phyloP scores from a whole-genome alignment of 106 monocot genomes.

The Triglochin maritima region DNA sequence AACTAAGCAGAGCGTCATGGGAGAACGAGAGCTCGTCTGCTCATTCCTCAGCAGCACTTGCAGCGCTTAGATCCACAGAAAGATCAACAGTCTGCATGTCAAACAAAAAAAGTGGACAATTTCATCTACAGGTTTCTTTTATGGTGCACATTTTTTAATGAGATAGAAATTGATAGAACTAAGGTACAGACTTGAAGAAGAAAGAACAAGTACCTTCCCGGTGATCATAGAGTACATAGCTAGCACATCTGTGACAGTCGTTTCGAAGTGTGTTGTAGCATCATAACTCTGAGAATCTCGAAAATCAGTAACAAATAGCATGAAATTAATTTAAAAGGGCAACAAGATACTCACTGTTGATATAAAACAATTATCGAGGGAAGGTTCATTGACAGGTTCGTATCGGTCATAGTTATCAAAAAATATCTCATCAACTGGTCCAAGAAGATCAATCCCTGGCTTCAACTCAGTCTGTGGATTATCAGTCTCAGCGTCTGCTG shows the following conservation, averaged over 20 bases:
- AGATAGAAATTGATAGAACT: too few species aligned
- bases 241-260: constrained; percentile 90
- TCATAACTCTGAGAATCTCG: constrained; percentile 75
- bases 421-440: constrained; percentile 87
- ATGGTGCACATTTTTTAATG: too few species aligned
- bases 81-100: constrained; percentile 44
- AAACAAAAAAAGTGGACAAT: background rate
- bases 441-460: constrained; percentile 83
- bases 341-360: constrained; percentile 55
- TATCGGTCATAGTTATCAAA: constrained; percentile 79
- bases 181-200: too few species aligned
- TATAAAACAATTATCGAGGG: constrained; percentile 80
- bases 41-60: constrained; percentile 68
- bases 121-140: too few species aligned
- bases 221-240: constrained; percentile 82
- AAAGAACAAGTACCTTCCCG: constrained; percentile 61
- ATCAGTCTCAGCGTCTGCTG: constrained; percentile 80
- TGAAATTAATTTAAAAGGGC: background rate
- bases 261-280: constrained; percentile 94
- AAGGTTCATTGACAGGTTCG: constrained; percentile 72
- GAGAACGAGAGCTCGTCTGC: too few species aligned
- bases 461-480: constrained; percentile 56
- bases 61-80: constrained; percentile 68
- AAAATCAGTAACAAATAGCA: too few species aligned
- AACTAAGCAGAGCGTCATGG: too few species aligned